Conservation (phyloP, 176 grass and related monocot species). For the Eragrostis curvula region DNA sequence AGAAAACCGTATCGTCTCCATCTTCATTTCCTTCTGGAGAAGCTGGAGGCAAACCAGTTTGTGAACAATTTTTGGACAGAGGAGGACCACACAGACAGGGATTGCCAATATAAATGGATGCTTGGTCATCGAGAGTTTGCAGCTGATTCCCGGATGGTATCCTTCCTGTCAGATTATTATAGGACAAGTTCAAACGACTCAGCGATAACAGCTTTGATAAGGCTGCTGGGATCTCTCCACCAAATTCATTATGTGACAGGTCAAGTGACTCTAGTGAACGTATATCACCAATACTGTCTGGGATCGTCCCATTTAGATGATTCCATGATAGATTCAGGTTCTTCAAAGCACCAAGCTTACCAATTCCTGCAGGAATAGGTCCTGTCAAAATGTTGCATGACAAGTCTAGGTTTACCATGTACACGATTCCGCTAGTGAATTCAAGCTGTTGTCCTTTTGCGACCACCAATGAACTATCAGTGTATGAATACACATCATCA, state of each 20-base stretch:
- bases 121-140: background rate
- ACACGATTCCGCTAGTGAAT: background rate
- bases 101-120: constrained; percentile 26
- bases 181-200: background rate
- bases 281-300: background rate
- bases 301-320: constrained; percentile 8
- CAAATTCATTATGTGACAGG: constrained; percentile 18
- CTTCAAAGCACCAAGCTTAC: background rate
- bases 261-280: constrained; percentile 3
- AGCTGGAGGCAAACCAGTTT: background rate
- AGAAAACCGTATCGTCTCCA: background rate
- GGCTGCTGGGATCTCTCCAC: background rate
- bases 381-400: constrained; percentile 14
- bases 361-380: background rate
- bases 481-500: background rate
- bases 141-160: constrained; percentile 31
- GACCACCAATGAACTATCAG: background rate
- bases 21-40: background rate
- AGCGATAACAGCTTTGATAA: background rate
- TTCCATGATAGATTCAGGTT: constrained; percentile 37
- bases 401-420: background rate
- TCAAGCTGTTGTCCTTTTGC: constrained; percentile 32
- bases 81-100: constrained; percentile 35
- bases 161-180: constrained; percentile 1
- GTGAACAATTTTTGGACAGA: constrained; percentile 4